Evolutionary conservation across 2,329 filamentous ascomycete genomes (phyloP), one percentile per base, ranked within the genome.

Genomic region (Monascus ruber): DNA sequence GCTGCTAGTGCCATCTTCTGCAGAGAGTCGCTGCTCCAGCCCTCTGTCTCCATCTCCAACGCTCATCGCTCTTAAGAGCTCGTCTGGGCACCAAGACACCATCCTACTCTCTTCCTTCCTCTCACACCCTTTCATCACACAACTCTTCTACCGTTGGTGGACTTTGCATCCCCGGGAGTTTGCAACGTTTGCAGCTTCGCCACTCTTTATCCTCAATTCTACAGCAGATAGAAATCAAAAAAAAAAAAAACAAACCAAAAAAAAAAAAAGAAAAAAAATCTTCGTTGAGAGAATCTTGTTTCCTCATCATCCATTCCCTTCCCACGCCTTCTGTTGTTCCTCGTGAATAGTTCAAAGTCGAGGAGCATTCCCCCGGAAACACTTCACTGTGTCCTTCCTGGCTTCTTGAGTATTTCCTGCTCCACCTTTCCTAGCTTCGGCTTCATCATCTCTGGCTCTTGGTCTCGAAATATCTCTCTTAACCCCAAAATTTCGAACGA

Each of bases 371-470:
- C 38, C 11, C 42, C 44, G 51, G 54, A 60, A 60, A 60, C 57
- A 60, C 57, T 60, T 60, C 35, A 55, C 46, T 60, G 57, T 60
- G 56, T 38, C 58, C 58, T 60, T 59, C 54, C 54, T 42, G n/a
- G 31, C 26, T 24, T 11, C 31, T 10, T 27, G 38, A 17, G 24
- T 11, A 40, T 40, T 43, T 33, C 45, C 36, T 40, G 36, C 45
- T 32, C 31, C 35, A 11, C 7, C n/a, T 6, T 34, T 34, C 32
- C 7, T 6, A 2, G 6, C n/a, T 34, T 7, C 7, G 32, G 32
- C 8, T 31, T 31, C 8, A 11, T 8, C 8, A 31, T 31, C 8
- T 31, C 29, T 31, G 11, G 8, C 29, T 31, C 29, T 8, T n/a
- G n/a, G n/a, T 31, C 29, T 8, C 29, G 11, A 11, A 31, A 8